phyloP scores from a whole-genome alignment of 495 filamentous ascomycete genomes.

The Penicillium herquei region DNA sequence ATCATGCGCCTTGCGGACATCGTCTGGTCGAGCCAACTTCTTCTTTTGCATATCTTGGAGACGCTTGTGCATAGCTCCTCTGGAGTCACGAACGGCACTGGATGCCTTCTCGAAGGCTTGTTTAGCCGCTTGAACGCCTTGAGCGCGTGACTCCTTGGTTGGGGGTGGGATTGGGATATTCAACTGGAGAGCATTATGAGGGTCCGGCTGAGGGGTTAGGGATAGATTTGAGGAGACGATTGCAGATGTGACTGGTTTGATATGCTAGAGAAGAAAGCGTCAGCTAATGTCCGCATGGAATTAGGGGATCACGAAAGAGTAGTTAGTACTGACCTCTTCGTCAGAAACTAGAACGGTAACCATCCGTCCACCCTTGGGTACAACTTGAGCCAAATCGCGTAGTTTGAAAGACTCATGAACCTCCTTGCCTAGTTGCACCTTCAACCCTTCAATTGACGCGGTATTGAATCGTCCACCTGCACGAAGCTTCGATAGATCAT shows the following conservation, averaged over 20 bases:
- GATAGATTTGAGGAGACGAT: constrained; percentile 66
- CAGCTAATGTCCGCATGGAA: background rate
- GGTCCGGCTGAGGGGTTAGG: constrained; percentile 69
- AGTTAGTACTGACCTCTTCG: constrained; percentile 50
- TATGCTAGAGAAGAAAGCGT: constrained; percentile 40
- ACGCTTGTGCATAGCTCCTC: constrained; percentile 60
- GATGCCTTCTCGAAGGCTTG: constrained; percentile 61
- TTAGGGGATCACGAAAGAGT: background rate
- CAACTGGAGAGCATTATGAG: constrained; percentile 68
- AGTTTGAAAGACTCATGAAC: constrained; percentile 50
- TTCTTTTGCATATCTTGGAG: constrained; percentile 58
- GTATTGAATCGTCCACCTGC: constrained; percentile 69
- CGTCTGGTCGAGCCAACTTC: constrained; percentile 61
- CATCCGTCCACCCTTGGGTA: constrained; percentile 67
- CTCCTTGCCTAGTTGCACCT: constrained; percentile 58
- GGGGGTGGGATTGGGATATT: constrained; percentile 68
- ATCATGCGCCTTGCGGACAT: constrained; percentile 62
- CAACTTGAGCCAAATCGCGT: constrained; percentile 71
- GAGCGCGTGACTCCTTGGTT: constrained; percentile 60
- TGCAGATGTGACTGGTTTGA: constrained; percentile 71
- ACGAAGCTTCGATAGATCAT: constrained; percentile 64
- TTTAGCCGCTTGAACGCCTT: constrained; percentile 53
- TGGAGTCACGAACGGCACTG: constrained; percentile 51
- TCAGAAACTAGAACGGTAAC: constrained; percentile 65
- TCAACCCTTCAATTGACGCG: constrained; percentile 61